phyloP scores from a whole-genome alignment of 2,329 filamentous ascomycete species.

The Microcyclosporella mali region DNA sequence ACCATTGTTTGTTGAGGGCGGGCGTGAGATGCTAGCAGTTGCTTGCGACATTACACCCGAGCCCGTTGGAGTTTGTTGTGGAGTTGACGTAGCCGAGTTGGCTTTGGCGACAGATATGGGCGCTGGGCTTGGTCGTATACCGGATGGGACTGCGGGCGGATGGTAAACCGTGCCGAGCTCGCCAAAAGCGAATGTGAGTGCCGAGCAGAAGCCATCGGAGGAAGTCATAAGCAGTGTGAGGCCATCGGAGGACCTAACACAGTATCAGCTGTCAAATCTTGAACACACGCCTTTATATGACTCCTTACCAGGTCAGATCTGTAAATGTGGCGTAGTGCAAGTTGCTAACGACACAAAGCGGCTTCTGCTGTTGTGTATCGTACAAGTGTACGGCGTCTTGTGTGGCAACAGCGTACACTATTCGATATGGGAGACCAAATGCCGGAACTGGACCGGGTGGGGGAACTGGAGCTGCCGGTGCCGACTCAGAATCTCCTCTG shows the following conservation, averaged over 20 bases:
- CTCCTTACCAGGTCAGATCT: conserved; percentile 79
- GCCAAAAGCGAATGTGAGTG: conserved; percentile 72
- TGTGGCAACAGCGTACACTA: conserved; percentile 94
- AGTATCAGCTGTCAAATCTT: conserved; percentile 33
- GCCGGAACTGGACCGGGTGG: conserved; percentile 49
- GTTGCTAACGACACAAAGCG: conserved; percentile 91
- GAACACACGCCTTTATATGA: conserved; percentile 10
- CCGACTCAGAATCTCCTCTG: conserved; percentile 45
- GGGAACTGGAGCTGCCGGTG: conserved; percentile 48
- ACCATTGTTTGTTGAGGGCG: conserved; percentile 8
- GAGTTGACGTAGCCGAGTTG: conserved; percentile 36
- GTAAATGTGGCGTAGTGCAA: conserved; percentile 96
- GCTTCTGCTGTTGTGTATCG: conserved; percentile 93
- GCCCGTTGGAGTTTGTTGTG: conserved; percentile 31
- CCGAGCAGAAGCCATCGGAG: conserved; percentile 95
- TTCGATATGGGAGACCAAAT: conserved; percentile 83
- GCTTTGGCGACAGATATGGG: conserved; percentile 36
- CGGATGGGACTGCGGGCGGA: conserved; percentile 46
- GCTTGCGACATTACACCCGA: conserved; percentile 11
- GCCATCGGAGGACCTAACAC: conserved; percentile 64
- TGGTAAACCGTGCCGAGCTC: conserved; percentile 81
- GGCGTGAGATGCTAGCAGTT: conserved; percentile 43
- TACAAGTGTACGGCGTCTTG: conserved; percentile 93
- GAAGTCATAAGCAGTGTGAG: conserved; percentile 87
- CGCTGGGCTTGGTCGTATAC: conserved; percentile 34